phyloP scores from a whole-genome alignment of 768 basidiomycete species.

The Pseudohyphozyma bogoriensis region DNA sequence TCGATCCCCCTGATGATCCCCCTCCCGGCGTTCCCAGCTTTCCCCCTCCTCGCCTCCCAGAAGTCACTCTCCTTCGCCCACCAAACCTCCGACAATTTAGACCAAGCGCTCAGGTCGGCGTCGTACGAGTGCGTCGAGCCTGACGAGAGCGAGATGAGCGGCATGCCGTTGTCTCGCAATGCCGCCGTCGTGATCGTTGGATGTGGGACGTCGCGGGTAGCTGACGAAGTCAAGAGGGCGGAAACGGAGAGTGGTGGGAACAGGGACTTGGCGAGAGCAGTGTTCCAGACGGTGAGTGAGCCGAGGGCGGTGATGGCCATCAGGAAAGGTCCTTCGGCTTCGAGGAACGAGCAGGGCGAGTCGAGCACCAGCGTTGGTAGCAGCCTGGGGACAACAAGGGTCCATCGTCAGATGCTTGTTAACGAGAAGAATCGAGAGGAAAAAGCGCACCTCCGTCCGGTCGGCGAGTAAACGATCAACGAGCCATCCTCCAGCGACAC shows the following conservation, averaged over 20 bases:
- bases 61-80: conserved; percentile 72
- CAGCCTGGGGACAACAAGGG: conserved; percentile 44
- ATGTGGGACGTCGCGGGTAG: conserved; percentile 35
- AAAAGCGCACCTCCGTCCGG: conserved; percentile 61
- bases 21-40: conserved; percentile 5
- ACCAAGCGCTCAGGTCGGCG: conserved; percentile 54
- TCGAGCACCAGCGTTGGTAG: conserved; percentile 69
- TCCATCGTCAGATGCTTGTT: neutral
- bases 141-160: conserved; percentile 63
- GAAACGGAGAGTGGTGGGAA: conserved; percentile 58
- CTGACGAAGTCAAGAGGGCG: conserved; percentile 51
- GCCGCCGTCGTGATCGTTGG: conserved; percentile 51
- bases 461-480: conserved; percentile 71
- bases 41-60: conserved; percentile 56
- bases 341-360: conserved; percentile 58
- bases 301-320: conserved; percentile 64
- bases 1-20: conserved; percentile 29
- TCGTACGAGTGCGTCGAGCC: conserved; percentile 78
- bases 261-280: conserved; percentile 39
- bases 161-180: conserved; percentile 68
- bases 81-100: conserved; percentile 69
- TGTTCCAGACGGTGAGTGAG: conserved; percentile 63
- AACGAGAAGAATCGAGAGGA: neutral
- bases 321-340: conserved; percentile 54
- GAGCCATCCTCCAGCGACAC: conserved; percentile 68